A percentile compares a stretch with the other conserved stretches of the same genome.
phyloP scores from a whole-genome alignment of 495 filamentous ascomycete species.

The Penicillium canescens region DNA sequence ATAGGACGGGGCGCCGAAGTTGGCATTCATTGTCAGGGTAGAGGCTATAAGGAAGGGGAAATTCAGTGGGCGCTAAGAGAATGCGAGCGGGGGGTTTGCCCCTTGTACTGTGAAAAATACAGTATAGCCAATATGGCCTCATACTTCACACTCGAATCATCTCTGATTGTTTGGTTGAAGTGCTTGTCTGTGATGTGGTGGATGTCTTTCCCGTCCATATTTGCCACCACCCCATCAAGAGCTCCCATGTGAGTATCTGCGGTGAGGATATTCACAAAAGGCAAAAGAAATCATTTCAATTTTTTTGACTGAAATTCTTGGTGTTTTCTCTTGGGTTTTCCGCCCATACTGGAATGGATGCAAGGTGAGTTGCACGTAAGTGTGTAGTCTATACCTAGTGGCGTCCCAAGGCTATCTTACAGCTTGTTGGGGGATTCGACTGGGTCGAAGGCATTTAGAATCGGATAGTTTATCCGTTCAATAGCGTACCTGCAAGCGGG shows the following conservation, averaged over 20 bases:
- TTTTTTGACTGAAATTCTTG: too few relatives aligned
- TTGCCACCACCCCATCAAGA: constrained; percentile 17
- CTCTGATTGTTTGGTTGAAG: constrained; percentile 13
- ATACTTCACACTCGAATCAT: not conserved
- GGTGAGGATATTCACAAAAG: too few relatives aligned
- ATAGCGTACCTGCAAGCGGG: not conserved
- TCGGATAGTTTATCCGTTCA: too few relatives aligned
- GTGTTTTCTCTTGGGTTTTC: too few relatives aligned
- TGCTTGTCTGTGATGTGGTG: constrained; percentile 38
- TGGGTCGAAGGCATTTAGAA: not conserved
- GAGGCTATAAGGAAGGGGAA: not conserved
- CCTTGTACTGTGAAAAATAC: too few relatives aligned
- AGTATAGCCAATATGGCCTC: too few relatives aligned
- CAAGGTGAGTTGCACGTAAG: too few relatives aligned
- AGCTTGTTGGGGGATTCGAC: not conserved
- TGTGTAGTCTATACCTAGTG: too few relatives aligned
- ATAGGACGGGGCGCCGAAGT: constrained; percentile 18
- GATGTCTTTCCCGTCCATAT: constrained; percentile 30
- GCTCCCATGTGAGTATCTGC: too few relatives aligned
- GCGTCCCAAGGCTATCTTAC: too few relatives aligned
- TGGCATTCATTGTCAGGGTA: constrained; percentile 29
- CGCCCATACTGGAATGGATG: too few relatives aligned
- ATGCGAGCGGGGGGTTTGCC: not conserved
- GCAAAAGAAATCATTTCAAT: too few relatives aligned
- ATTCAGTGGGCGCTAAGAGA: constrained; percentile 8